Percentiles rank a stretch among this genome's conserved stretches.
These are phyloP conservation scores for Puccinia brachypodii DNA, from an alignment of 1,284 basidiomycete genomes.

Conservation along the genomic window DNA sequence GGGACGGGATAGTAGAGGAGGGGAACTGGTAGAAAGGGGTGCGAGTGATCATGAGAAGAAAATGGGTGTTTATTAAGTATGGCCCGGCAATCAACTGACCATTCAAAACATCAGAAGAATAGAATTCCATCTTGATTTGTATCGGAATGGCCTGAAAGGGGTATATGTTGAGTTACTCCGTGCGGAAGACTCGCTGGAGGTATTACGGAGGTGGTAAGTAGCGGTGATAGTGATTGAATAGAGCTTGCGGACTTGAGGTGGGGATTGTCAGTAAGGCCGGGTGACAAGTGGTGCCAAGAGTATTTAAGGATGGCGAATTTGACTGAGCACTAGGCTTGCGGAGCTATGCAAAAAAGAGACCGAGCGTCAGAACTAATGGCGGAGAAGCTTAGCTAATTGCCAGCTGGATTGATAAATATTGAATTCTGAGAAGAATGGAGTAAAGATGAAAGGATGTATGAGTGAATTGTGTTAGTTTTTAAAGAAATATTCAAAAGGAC, in stretches of 20 bases:
- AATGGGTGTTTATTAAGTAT: background rate
- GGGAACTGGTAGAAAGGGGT: background rate
- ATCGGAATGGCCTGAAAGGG: slow-evolving; percentile 21
- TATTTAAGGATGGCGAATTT: background rate
- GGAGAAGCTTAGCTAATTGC: background rate
- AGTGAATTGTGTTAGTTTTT: slow-evolving; percentile 22
- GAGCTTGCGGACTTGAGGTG: slow-evolving; percentile 34
- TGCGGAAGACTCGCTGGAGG: slow-evolving; percentile 9
- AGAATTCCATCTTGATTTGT: slow-evolving; percentile 40
- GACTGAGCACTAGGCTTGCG: background rate
- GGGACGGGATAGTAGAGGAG: background rate
- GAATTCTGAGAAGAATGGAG: background rate
- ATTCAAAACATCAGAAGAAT: slow-evolving; percentile 42
- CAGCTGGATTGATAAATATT: background rate
- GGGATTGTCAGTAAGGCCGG: slow-evolving; percentile 25
- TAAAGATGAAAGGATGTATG: slow-evolving; percentile 10
- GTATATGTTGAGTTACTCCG: slow-evolving; percentile 23
- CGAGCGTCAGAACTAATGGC: slow-evolving; percentile 3
- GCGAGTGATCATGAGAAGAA: background rate
- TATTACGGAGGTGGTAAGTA: slow-evolving; percentile 28
- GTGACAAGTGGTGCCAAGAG: slow-evolving; percentile 14
- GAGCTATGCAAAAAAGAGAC: slow-evolving; percentile 9
- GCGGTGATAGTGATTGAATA: slow-evolving; percentile 33
- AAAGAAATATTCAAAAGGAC: slow-evolving; percentile 2
- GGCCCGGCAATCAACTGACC: slow-evolving; percentile 25